Evolutionary conservation across 2,329 filamentous ascomycete species (phyloP), one percentile per base, ranked within the genome.

Genomic region (Hortaea werneckii): DNA sequence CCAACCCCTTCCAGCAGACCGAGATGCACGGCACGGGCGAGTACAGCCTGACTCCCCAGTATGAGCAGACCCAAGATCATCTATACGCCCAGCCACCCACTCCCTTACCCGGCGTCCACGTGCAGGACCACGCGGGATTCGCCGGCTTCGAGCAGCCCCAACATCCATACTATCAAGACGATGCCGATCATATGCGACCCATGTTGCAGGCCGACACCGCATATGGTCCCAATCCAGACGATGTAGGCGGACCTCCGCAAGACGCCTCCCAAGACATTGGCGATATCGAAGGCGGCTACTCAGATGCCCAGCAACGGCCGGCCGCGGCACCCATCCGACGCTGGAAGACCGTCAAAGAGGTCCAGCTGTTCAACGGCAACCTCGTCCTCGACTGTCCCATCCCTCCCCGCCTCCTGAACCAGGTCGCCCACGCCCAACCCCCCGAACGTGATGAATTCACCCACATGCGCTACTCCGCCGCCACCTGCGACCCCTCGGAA

Each of bases 291-390:
- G 56, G 49, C 40, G 62, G 60, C 9, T 68, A 66, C 49, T 57
- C 65, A 20, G 68, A 72, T 47, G 63, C 68, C 29, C 65, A 67
- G 9, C 70, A 70, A 50, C 72, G 73, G 45, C 72, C 76, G 13
- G 74, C 72, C 54, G 77, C 73, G 46, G 77, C 71, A 52, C 77
- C 77, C 4, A 80, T 96, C 55, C 83, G 86, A 65, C 78, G 92
- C 64, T 96, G 87, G 86, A 98, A 96, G 74, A 98, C 92, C 0
- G 90, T 98, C 41, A 98, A 96, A 69, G 87, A 95, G 71, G 90
- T 98, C 44, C 60, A 94, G 58, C 70, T 98, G 44, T 98, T 95
- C 74, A 84, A 94, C 55, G 92, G 92, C 53, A 98, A 98, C 67
- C 77, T 98, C 58, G 89, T 98, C 34, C 80, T 98, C 3, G 92